A percentile compares a stretch with the other conserved stretches of the same genome.
Conservation (phyloP, 495 filamentous ascomycete species). For the Hyaloscypha finlandica region DNA sequence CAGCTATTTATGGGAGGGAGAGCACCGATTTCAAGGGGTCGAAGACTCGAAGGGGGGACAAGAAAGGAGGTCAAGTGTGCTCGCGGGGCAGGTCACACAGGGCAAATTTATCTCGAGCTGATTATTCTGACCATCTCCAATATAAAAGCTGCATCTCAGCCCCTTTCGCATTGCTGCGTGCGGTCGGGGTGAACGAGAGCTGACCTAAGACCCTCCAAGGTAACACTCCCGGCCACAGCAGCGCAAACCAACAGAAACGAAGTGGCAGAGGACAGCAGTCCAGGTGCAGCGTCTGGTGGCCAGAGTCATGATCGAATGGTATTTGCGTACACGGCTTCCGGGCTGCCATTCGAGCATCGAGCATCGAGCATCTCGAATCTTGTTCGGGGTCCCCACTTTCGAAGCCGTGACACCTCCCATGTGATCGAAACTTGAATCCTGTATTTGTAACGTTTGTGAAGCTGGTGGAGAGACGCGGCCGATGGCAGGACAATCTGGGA, state of each 20-base stretch:
- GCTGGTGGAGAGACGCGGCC: slow-evolving; percentile 12
- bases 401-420: slow-evolving; percentile 10
- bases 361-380: slow-evolving; percentile 10
- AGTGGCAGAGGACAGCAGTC: background rate
- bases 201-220: slow-evolving; percentile 13
- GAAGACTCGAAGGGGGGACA: background rate
- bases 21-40: background rate
- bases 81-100: slow-evolving; percentile 13
- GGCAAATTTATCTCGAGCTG: slow-evolving; percentile 12
- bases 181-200: background rate
- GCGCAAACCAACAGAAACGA: slow-evolving; percentile 15
- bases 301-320: slow-evolving; percentile 16
- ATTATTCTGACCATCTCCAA: slow-evolving; percentile 5
- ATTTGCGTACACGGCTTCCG: slow-evolving; percentile 8
- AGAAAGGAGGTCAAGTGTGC: background rate
- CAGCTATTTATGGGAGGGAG: slow-evolving; percentile 9
- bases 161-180: slow-evolving; percentile 1
- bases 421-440: slow-evolving; percentile 17
- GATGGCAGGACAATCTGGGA: background rate
- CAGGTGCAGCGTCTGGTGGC: background rate
- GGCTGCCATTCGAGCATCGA: background rate
- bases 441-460: slow-evolving; percentile 10
- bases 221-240: slow-evolving; percentile 5
- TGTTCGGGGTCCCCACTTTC: background rate
- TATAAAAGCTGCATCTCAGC: slow-evolving; percentile 26